Conservation (phyloP, 23 red algal species). For the Pyropia haitanensis region DNA sequence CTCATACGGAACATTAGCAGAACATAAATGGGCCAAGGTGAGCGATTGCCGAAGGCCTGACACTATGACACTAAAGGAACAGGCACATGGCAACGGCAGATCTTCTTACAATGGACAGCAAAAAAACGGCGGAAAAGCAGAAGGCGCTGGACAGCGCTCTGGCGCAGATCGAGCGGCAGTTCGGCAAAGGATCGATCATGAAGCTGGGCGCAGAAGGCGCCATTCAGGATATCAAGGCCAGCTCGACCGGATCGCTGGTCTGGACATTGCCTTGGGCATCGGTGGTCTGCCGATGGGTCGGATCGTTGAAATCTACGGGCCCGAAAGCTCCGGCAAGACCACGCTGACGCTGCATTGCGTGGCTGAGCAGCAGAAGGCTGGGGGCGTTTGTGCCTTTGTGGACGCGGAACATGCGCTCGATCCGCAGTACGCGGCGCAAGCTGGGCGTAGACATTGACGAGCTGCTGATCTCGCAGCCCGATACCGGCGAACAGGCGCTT, state of each 20-base stretch:
- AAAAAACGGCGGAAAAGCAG: too few species aligned
- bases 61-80: too few species aligned
- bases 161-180: conserved; percentile 20
- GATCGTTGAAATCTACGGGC: conserved; percentile 42
- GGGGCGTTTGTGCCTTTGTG: conserved; percentile 31
- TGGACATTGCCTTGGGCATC: conserved; percentile 27
- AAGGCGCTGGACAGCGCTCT: conserved; percentile 13
- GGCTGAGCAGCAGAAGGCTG: conserved; percentile 22
- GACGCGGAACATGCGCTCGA: conserved; percentile 48
- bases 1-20: too few species aligned
- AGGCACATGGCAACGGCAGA: too few species aligned
- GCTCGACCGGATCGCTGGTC: conserved; percentile 12
- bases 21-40: too few species aligned
- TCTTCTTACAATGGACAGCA: too few species aligned
- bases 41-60: too few species aligned
- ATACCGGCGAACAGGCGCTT: conserved; percentile 33
- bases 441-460: conserved; percentile 25
- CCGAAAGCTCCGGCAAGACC: conserved; percentile 26
- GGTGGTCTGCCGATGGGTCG: conserved; percentile 27
- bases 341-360: conserved; percentile 26
- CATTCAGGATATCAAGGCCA: conserved; percentile 12
- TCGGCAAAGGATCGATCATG: conserved; percentile 37
- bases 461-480: conserved; percentile 32
- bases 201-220: conserved; percentile 12
- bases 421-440: conserved; percentile 11